Conservation (phyloP, 495 filamentous ascomycete species). For the Opeltia flavorubescens region DNA sequence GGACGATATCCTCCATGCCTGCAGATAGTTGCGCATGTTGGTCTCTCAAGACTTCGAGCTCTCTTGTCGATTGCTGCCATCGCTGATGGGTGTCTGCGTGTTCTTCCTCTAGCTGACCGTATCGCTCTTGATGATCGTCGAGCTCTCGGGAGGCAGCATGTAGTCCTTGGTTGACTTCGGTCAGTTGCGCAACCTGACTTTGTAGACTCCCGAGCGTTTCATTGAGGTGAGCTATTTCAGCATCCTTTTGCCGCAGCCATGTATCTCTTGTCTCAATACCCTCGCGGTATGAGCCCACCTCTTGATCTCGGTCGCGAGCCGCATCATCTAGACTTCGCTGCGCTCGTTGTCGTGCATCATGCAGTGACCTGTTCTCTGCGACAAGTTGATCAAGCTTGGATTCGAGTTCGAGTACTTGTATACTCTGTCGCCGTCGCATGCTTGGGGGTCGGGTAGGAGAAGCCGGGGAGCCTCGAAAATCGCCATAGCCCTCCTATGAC, state of each 20-base stretch:
- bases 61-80: slow-evolving; percentile 33
- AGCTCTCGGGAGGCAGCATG: slow-evolving; percentile 54
- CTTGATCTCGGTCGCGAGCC: slow-evolving; percentile 38
- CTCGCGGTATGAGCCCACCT: slow-evolving; percentile 38
- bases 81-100: slow-evolving; percentile 35
- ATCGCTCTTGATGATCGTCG: slow-evolving; percentile 49
- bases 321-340: slow-evolving; percentile 42
- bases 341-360: slow-evolving; percentile 53
- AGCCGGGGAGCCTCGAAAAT: slow-evolving; percentile 72
- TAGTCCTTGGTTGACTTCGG: slow-evolving; percentile 59
- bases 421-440: slow-evolving; percentile 87
- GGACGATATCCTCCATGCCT: slow-evolving; percentile 50
- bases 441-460: slow-evolving; percentile 93
- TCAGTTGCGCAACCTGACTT: slow-evolving; percentile 60
- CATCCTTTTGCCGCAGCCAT: slow-evolving; percentile 46
- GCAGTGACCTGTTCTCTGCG: slow-evolving; percentile 64
- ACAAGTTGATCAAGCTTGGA: slow-evolving; percentile 61
- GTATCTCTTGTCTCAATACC: slow-evolving; percentile 41
- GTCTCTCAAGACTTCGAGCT: slow-evolving; percentile 47
- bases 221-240: slow-evolving; percentile 67
- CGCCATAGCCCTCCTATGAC: slow-evolving; percentile 80
- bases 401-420: slow-evolving; percentile 84
- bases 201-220: slow-evolving; percentile 64
- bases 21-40: slow-evolving; percentile 43
- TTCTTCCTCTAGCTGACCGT: slow-evolving; percentile 43